Conservation (phyloP, 192 early-diverging fungal genomes). For the Gonapodya prolifera region DNA sequence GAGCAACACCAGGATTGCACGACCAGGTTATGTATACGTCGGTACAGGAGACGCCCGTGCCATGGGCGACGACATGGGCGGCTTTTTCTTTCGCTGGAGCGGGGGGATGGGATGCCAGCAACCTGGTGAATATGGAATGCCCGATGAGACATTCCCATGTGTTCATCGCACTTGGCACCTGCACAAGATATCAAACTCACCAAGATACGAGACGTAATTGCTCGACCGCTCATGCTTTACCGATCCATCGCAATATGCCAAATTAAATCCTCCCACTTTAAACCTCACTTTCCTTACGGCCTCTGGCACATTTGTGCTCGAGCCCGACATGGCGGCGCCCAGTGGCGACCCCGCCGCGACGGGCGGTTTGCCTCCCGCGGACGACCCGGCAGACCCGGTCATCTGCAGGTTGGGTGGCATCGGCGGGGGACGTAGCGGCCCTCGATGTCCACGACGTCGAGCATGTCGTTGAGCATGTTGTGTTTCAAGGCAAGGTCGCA, state of each 20-base stretch:
- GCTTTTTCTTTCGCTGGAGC: too few species aligned
- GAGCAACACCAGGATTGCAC: too few species aligned
- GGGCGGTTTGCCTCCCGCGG: neutral
- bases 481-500: constrained; percentile 51
- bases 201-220: too few species aligned
- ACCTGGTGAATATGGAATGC: too few species aligned
- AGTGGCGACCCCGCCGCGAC: neutral
- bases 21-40: too few species aligned
- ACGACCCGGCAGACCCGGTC: neutral
- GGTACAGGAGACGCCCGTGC: too few species aligned
- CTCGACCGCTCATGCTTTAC: constrained; percentile 40
- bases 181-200: too few species aligned
- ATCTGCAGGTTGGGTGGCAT: neutral
- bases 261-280: constrained; percentile 45
- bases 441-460: constrained; percentile 47
- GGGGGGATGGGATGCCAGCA: too few species aligned
- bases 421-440: constrained; percentile 13
- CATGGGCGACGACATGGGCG: too few species aligned
- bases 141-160: too few species aligned
- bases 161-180: too few species aligned
- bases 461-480: constrained; percentile 42
- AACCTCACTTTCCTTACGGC: constrained; percentile 20
- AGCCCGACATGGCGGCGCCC: neutral
- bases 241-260: constrained; percentile 53
- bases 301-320: constrained; percentile 8